These are phyloP conservation scores for Candida mattraensis DNA, from an alignment of 805 yeast species.

Conservation along the genomic window DNA sequence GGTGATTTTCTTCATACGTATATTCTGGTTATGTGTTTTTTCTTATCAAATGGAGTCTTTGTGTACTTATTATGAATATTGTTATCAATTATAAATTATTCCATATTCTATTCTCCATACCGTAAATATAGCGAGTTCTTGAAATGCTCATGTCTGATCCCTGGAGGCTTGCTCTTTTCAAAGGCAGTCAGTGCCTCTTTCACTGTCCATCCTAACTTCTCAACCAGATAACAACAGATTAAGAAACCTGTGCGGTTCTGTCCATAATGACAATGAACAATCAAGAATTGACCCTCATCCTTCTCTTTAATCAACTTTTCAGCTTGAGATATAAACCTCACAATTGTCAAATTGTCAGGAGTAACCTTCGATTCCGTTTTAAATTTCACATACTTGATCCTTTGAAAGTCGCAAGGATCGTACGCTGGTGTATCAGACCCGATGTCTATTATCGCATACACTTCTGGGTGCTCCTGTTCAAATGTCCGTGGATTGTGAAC, in stretches of 20 bases:
- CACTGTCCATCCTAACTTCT: conserved; percentile 57
- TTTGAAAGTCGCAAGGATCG: conserved; percentile 53
- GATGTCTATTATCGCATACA: conserved; percentile 65
- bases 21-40: no score
- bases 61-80: no score
- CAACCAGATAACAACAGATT: conserved; percentile 67
- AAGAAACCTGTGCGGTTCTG: conserved; percentile 78
- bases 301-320: conserved; percentile 41
- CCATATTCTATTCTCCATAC: conserved; percentile 39
- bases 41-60: no score
- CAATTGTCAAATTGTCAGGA: conserved; percentile 61
- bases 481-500: conserved; percentile 57
- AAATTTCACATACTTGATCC: conserved; percentile 63
- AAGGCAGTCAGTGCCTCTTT: conserved; percentile 64
- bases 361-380: conserved; percentile 79
- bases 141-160: conserved; percentile 76
- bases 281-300: conserved; percentile 41
- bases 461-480: conserved; percentile 50
- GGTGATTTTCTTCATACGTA: no score
- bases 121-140: conserved; percentile 69
- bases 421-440: conserved; percentile 72
- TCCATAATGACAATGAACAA: conserved; percentile 81
- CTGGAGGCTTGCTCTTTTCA: conserved; percentile 59
- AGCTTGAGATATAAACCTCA: conserved; percentile 53
- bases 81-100: not conserved